phyloP scores from a whole-genome alignment of 108 stramenopile species.

The Cyclostephanos invisitatus region DNA sequence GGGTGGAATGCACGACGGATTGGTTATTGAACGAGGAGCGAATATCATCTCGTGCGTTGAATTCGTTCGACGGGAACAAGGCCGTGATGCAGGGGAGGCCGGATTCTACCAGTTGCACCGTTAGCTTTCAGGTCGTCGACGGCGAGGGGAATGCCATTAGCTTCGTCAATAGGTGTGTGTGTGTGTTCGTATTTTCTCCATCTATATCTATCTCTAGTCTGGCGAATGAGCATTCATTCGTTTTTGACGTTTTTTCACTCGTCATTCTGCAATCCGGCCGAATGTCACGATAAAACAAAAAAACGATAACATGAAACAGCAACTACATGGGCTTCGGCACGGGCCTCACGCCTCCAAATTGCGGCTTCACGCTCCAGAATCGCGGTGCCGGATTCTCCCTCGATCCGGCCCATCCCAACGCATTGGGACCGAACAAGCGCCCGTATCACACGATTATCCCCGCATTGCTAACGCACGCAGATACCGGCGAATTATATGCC shows the following conservation, averaged over 20 bases:
- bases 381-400: slow-evolving; percentile 89
- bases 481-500: slow-evolving; percentile 84
- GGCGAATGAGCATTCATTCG: neutral
- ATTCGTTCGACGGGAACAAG: slow-evolving; percentile 60
- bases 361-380: slow-evolving; percentile 97
- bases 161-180: slow-evolving; percentile 80
- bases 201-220: too few relatives aligned
- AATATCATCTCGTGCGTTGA: slow-evolving; percentile 51
- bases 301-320: slow-evolving; percentile 3
- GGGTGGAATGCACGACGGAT: slow-evolving; percentile 33
- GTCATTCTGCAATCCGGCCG: neutral
- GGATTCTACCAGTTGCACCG: slow-evolving; percentile 79
- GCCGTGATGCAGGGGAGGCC: slow-evolving; percentile 60
- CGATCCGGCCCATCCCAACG: slow-evolving; percentile 85
- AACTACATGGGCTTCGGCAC: slow-evolving; percentile 97
- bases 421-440: slow-evolving; percentile 76
- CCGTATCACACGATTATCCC: slow-evolving; percentile 99
- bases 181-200: too few relatives aligned
- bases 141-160: slow-evolving; percentile 90
- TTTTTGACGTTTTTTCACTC: neutral
- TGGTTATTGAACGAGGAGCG: slow-evolving; percentile 64
- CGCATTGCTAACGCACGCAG: slow-evolving; percentile 79
- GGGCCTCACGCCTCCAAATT: slow-evolving; percentile 89
- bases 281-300: neutral
- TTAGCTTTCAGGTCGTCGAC: slow-evolving; percentile 93